These are phyloP conservation scores for Moringa oleifera DNA, from an alignment of 345 rosid genomes.

Conservation along the genomic window DNA sequence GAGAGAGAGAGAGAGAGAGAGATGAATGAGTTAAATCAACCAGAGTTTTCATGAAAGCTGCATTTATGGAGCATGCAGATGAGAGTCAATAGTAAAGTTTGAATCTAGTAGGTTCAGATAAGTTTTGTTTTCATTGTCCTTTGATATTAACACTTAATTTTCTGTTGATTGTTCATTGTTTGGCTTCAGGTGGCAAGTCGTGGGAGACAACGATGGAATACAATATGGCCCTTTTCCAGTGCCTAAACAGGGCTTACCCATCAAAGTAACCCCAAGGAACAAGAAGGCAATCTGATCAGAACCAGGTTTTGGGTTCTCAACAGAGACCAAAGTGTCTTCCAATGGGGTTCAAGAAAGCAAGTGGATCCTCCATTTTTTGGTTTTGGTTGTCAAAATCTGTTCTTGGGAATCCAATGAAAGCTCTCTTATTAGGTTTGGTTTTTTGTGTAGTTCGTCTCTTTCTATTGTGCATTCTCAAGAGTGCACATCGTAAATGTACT, in stretches of 20 bases:
- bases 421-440: slow-evolving; percentile 2
- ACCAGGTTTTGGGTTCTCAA: slow-evolving; percentile 6
- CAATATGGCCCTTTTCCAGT: slow-evolving; percentile 95
- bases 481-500: neutral
- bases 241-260: slow-evolving; percentile 77
- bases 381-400: no score
- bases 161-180: neutral
- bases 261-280: slow-evolving; percentile 40
- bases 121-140: slow-evolving; percentile 1
- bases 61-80: neutral
- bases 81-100: neutral
- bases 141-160: neutral
- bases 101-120: slow-evolving; percentile 2
- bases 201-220: slow-evolving; percentile 67
- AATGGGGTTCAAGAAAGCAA: slow-evolving; percentile 6
- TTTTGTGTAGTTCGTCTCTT: neutral
- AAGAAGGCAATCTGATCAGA: slow-evolving; percentile 3
- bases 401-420: slow-evolving; percentile 6
- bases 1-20: no score
- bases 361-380: neutral
- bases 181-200: slow-evolving; percentile 67
- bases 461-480: no score
- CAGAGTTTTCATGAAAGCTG: slow-evolving; percentile 1
- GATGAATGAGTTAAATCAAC: no score
- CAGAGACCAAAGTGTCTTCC: slow-evolving; percentile 1